Conservation (phyloP, 768 basidiomycete genomes). For the Grammothele lineata region DNA sequence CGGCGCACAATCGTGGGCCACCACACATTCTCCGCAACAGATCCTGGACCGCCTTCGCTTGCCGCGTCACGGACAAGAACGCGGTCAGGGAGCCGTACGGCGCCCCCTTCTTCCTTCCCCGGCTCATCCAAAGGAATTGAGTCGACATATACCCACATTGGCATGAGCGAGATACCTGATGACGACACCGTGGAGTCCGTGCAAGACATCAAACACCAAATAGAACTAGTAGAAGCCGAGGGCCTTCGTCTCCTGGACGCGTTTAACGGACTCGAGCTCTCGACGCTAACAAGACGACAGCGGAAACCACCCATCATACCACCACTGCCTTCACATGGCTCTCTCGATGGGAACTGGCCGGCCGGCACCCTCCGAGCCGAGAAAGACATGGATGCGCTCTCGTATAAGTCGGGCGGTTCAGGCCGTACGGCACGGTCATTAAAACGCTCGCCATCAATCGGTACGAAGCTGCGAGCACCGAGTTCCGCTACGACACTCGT, state of each 20-base stretch:
- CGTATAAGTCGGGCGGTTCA: constrained; percentile 23
- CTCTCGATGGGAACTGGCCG: constrained; percentile 11
- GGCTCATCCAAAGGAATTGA: constrained; percentile 15
- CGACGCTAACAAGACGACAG: constrained; percentile 50
- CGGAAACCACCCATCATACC: constrained; percentile 31
- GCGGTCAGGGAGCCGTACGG: constrained; percentile 22
- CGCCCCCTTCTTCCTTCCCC: constrained; percentile 31
- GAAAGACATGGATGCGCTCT: constrained; percentile 23
- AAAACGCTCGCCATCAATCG: constrained; percentile 19
- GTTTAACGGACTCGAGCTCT: constrained; percentile 75
- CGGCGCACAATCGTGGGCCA: constrained; percentile 8
- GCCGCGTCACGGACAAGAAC: constrained; percentile 15
- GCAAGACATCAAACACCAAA: constrained; percentile 61
- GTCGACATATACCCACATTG: constrained; percentile 16
- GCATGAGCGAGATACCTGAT: constrained; percentile 38
- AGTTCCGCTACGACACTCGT: neutral
- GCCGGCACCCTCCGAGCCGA: constrained; percentile 11
- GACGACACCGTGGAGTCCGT: constrained; percentile 57
- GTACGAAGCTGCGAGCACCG: constrained; percentile 8
- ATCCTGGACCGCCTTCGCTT: constrained; percentile 16
- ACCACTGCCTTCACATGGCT: constrained; percentile 16
- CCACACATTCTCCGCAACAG: constrained; percentile 12
- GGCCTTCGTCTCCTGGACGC: constrained; percentile 69
- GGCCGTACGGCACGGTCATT: constrained; percentile 19
- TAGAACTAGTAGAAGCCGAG: constrained; percentile 67